These are phyloP conservation scores for Colletotrichum sidae DNA, from an alignment of 2,329 filamentous ascomycete species.

Conservation along the genomic window DNA sequence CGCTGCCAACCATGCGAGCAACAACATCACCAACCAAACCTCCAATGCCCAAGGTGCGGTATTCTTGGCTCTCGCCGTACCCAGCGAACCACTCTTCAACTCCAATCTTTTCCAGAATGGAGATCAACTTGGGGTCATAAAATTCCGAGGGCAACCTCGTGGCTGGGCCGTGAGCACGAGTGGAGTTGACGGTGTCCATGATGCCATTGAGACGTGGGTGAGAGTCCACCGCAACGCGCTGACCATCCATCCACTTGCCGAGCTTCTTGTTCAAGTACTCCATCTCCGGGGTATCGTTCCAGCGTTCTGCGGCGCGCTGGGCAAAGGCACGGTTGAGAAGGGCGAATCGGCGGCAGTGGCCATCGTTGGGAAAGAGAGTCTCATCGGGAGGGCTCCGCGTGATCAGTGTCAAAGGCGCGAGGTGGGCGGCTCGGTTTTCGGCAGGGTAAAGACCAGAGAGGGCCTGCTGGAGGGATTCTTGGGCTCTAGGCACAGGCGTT, in stretches of 20 bases:
- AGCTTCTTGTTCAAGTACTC: conserved; percentile 81
- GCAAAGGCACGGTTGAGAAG: conserved; percentile 78
- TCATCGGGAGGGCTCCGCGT: conserved; percentile 75
- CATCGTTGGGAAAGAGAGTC: conserved; percentile 82
- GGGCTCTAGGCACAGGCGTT: conserved; percentile 79
- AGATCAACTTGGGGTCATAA: conserved; percentile 79
- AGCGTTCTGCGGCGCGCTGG: conserved; percentile 75
- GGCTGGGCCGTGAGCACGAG: conserved; percentile 82
- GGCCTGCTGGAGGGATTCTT: conserved; percentile 82
- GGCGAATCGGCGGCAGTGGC: conserved; percentile 78
- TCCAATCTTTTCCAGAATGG: conserved; percentile 78
- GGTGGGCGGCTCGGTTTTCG: conserved; percentile 53
- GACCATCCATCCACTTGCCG: conserved; percentile 83
- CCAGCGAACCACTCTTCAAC: conserved; percentile 95
- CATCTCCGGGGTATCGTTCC: conserved; percentile 86
- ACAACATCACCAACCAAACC: conserved; percentile 86
- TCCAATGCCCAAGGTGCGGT: conserved; percentile 90
- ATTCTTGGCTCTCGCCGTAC: conserved; percentile 86
- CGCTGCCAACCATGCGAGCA: conserved; percentile 76
- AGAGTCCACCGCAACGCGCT: conserved; percentile 82
- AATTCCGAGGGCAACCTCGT: conserved; percentile 87
- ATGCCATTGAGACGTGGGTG: conserved; percentile 88
- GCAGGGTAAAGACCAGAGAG: conserved; percentile 81
- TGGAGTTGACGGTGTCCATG: conserved; percentile 94
- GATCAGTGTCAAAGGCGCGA: conserved; percentile 74